Conservation (phyloP, 1,284 basidiomycete species). For the Wolfiporia cocos region DNA sequence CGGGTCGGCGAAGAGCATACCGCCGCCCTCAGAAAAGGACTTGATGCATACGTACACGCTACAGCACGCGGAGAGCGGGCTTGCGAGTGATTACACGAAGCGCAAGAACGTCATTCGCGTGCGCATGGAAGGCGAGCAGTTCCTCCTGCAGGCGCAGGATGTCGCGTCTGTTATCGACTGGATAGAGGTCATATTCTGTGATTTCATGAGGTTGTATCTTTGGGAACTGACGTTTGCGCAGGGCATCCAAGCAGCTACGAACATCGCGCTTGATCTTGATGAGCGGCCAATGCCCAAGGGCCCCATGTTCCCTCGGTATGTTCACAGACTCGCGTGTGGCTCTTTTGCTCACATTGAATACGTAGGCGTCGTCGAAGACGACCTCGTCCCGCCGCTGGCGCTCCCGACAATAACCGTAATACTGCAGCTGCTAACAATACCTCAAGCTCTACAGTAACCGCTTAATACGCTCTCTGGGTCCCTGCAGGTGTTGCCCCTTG, state of each 20-base stretch:
- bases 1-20: constrained; percentile 20
- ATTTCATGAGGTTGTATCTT: background rate
- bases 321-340: background rate
- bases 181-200: constrained; percentile 76
- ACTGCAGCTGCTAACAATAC: too few species aligned
- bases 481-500: too few species aligned
- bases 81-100: constrained; percentile 95
- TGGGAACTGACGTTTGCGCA: constrained; percentile 20
- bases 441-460: too few species aligned
- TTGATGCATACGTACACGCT: constrained; percentile 70
- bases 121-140: constrained; percentile 93
- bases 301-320: constrained; percentile 68
- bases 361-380: constrained; percentile 11
- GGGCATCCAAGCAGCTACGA: constrained; percentile 91
- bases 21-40: constrained; percentile 39
- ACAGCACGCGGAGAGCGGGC: constrained; percentile 86
- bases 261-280: constrained; percentile 89
- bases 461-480: too few species aligned
- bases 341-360: background rate
- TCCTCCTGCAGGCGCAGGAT: constrained; percentile 87
- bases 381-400: background rate
- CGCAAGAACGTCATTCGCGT: constrained; percentile 93
- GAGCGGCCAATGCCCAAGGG: constrained; percentile 85
- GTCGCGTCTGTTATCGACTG: constrained; percentile 87
- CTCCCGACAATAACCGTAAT: background rate